Evolutionary conservation across 257 asterid genomes (phyloP).

Genomic region (Cynanchum wilfordii): DNA sequence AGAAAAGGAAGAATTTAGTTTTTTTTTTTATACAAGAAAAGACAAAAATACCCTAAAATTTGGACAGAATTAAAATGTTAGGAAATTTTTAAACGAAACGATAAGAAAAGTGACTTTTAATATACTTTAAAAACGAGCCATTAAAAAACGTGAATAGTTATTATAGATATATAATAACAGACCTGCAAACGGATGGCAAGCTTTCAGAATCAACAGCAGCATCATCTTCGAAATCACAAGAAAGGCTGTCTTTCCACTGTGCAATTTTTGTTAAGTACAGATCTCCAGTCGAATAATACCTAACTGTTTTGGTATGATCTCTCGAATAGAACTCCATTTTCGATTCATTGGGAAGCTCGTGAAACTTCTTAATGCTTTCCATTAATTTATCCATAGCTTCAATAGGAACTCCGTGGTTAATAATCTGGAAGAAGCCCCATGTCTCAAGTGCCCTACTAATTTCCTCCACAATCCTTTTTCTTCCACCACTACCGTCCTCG

Average conservation of each 20-base stretch:
- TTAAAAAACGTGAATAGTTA: too few relatives aligned
- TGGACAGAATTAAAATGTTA: too few relatives aligned
- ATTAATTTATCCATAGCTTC: background rate
- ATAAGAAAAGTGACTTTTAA: too few relatives aligned
- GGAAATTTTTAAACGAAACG: too few relatives aligned
- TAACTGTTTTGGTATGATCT: background rate
- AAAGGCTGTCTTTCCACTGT: constrained; percentile 16
- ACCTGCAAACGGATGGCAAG: constrained; percentile 13
- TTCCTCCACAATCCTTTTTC: constrained; percentile 3
- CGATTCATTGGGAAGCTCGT: constrained; percentile 5
- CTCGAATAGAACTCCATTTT: constrained; percentile 11
- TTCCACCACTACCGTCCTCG: background rate
- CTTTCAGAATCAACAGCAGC: background rate
- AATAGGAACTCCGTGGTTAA: constrained; percentile 10
- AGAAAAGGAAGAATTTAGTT: too few relatives aligned
- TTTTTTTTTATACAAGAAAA: too few relatives aligned
- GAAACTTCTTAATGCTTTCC: constrained; percentile 8
- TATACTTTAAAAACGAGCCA: too few relatives aligned
- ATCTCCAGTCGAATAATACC: constrained; percentile 13
- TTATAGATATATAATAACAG: too few relatives aligned
- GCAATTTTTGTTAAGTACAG: constrained; percentile 7
- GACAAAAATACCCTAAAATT: too few relatives aligned
- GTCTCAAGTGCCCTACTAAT: constrained; percentile 6
- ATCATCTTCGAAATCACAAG: constrained; percentile 14
- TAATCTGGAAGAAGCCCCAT: constrained; percentile 15